These are phyloP conservation scores for Irpex sp. DNA, from an alignment of 1,284 basidiomycete genomes.

Conservation along the genomic window DNA sequence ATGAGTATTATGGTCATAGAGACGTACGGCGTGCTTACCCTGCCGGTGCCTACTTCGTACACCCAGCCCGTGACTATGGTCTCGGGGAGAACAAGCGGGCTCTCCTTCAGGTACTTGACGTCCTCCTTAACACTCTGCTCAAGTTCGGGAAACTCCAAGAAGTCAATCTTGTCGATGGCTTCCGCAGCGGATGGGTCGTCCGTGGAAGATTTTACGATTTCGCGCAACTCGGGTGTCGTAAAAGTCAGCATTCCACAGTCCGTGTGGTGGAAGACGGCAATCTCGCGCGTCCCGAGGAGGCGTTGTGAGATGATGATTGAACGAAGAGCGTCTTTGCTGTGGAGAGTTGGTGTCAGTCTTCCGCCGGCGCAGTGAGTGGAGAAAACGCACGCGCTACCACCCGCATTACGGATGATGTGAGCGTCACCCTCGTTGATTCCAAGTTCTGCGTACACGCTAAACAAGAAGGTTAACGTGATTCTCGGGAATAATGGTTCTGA, in stretches of 20 bases:
- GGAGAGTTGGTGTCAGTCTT: background rate
- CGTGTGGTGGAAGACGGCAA: constrained; percentile 63
- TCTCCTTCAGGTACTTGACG: constrained; percentile 48
- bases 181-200: constrained; percentile 32
- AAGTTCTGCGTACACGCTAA: constrained; percentile 50
- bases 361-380: background rate
- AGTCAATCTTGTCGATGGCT: constrained; percentile 48
- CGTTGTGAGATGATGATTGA: constrained; percentile 65
- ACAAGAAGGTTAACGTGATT: constrained; percentile 1
- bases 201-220: constrained; percentile 43
- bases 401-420: constrained; percentile 66
- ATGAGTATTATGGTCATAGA: background rate
- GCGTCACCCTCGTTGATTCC: constrained; percentile 62
- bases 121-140: constrained; percentile 53
- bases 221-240: constrained; percentile 43
- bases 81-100: constrained; percentile 49
- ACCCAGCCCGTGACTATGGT: constrained; percentile 59
- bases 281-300: constrained; percentile 59
- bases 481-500: background rate
- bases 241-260: constrained; percentile 67
- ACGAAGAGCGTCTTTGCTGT: constrained; percentile 55
- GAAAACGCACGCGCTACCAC: constrained; percentile 49
- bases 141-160: constrained; percentile 49
- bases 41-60: constrained; percentile 58
- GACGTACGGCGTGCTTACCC: constrained; percentile 30